A percentile compares a stretch with the other conserved stretches of the same genome.
These are phyloP conservation scores for Chrysoporthe deuterocubensis DNA, from an alignment of 2,329 filamentous ascomycete genomes.

Conservation along the genomic window DNA sequence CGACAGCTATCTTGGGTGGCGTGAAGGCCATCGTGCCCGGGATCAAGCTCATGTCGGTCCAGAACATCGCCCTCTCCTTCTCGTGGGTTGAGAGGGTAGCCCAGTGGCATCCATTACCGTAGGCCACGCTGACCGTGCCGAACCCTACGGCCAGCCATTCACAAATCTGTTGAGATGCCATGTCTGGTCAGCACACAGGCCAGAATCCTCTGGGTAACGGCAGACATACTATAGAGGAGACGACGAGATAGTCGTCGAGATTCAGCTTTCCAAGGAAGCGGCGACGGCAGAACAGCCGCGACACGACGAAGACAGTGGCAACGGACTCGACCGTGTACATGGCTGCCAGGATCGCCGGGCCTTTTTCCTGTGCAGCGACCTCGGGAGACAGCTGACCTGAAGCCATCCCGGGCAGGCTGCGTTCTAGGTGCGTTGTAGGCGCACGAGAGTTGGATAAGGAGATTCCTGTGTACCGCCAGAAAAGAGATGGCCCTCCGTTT, in stretches of 20 bases:
- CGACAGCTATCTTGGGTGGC: slow-evolving; percentile 47
- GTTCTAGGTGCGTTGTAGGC: too few relatives aligned
- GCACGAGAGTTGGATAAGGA: too few relatives aligned
- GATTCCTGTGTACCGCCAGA: too few relatives aligned
- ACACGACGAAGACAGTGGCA: slow-evolving; percentile 37
- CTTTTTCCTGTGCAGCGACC: slow-evolving; percentile 37
- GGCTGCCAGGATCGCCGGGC: slow-evolving; percentile 39
- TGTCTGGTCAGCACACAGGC: too few relatives aligned
- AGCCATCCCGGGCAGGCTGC: too few relatives aligned
- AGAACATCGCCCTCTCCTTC: slow-evolving; percentile 39
- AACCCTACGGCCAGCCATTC: too few relatives aligned
- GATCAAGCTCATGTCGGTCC: slow-evolving; percentile 42
- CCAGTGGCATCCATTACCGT: slow-evolving; percentile 47
- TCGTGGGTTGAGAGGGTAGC: slow-evolving; percentile 37
- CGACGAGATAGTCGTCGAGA: slow-evolving; percentile 44
- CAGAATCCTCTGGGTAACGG: not conserved
- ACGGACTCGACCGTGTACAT: slow-evolving; percentile 39
- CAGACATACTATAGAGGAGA: slow-evolving; percentile 37
- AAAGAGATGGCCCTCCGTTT: too few relatives aligned
- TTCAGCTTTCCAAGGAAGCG: slow-evolving; percentile 39
- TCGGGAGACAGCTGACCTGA: slow-evolving; percentile 16
- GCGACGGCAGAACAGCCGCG: slow-evolving; percentile 40
- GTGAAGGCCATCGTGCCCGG: slow-evolving; percentile 45
- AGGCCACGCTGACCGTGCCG: slow-evolving; percentile 31
- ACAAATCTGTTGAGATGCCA: too few relatives aligned